Evolutionary conservation across 306 rosid species (phyloP).

Genomic region (Malus fusca): DNA sequence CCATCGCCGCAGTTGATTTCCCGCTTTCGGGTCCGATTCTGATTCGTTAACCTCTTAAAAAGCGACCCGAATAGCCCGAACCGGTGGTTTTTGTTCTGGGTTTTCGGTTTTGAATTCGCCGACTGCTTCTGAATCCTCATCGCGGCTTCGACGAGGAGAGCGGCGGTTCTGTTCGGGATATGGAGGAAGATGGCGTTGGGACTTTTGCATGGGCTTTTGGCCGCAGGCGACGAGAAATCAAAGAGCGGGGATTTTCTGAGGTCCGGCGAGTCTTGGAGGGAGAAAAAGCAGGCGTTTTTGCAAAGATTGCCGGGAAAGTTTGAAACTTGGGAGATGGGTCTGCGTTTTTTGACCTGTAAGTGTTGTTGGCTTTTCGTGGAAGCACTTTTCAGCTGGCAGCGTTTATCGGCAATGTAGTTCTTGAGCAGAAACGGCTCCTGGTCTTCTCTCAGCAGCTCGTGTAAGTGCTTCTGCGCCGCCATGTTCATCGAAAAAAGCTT

Average conservation of each 20-base stretch:
- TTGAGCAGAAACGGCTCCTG: slow-evolving; percentile 42
- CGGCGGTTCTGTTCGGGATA: slow-evolving; percentile 63
- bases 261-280: slow-evolving; percentile 53
- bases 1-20: slow-evolving; percentile 17
- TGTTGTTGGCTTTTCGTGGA: slow-evolving; percentile 14
- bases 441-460: slow-evolving; percentile 37
- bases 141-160: slow-evolving; percentile 79
- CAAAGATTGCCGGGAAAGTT: slow-evolving; percentile 29
- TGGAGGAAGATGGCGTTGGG: slow-evolving; percentile 63
- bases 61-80: slow-evolving; percentile 63
- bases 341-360: slow-evolving; percentile 18
- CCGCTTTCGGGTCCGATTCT: slow-evolving; percentile 21
- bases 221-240: slow-evolving; percentile 39
- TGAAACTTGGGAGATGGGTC: slow-evolving; percentile 17
- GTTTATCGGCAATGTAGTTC: slow-evolving; percentile 29
- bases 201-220: slow-evolving; percentile 36
- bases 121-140: slow-evolving; percentile 63
- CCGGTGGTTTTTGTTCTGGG: slow-evolving; percentile 24
- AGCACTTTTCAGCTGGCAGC: slow-evolving; percentile 11
- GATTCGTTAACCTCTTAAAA: slow-evolving; percentile 40
- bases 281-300: slow-evolving; percentile 56
- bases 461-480: slow-evolving; percentile 33
- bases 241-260: slow-evolving; percentile 60
- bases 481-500: not conserved
- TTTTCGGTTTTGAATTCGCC: slow-evolving; percentile 27